Conservation (phyloP, 2,329 filamentous ascomycete genomes). For the Pseudofabraea citricarpa region DNA sequence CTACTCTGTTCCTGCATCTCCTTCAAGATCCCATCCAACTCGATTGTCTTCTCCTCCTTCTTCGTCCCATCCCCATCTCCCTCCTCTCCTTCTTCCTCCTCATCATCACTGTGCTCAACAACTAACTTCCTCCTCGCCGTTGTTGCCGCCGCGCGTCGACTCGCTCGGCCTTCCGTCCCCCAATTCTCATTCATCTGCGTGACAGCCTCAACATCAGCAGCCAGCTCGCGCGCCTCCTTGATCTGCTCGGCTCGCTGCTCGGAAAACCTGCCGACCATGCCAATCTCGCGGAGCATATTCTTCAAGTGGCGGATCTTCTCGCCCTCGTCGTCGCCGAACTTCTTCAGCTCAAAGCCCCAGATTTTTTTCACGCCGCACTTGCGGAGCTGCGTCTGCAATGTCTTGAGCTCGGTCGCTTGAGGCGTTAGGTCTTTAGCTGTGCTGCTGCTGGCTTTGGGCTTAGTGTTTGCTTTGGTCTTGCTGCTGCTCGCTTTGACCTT, state of each 20-base stretch:
- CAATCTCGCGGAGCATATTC: conserved; percentile 70
- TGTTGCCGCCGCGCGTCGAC: conserved; percentile 24
- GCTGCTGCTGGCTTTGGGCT: conserved; percentile 33
- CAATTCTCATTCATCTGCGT: conserved; percentile 76
- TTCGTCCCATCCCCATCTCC: conserved; percentile 1
- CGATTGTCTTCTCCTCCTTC: background rate
- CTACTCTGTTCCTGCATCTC: background rate
- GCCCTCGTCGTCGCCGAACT: conserved; percentile 63
- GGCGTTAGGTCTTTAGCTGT: conserved; percentile 41
- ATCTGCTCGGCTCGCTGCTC: conserved; percentile 80
- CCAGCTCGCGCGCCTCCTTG: conserved; percentile 79
- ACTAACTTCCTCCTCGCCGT: conserved; percentile 32
- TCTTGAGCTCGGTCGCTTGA: conserved; percentile 78
- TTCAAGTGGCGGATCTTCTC: conserved; percentile 82
- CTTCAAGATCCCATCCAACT: no score
- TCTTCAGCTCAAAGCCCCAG: conserved; percentile 80
- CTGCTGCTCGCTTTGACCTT: conserved; percentile 8
- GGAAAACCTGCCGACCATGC: conserved; percentile 87
- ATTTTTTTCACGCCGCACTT: conserved; percentile 93
- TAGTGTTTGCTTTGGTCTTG: conserved; percentile 28
- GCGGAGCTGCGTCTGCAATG: conserved; percentile 75
- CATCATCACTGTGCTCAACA: conserved; percentile 27
- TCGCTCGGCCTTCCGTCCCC: conserved; percentile 48
- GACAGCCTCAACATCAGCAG: conserved; percentile 78
- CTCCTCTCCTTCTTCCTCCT: conserved; percentile 15